Evolutionary conservation across 1,284 basidiomycete genomes (phyloP), one percentile per base, ranked within the genome.

Genomic region (Hypsizygus ulmarius): DNA sequence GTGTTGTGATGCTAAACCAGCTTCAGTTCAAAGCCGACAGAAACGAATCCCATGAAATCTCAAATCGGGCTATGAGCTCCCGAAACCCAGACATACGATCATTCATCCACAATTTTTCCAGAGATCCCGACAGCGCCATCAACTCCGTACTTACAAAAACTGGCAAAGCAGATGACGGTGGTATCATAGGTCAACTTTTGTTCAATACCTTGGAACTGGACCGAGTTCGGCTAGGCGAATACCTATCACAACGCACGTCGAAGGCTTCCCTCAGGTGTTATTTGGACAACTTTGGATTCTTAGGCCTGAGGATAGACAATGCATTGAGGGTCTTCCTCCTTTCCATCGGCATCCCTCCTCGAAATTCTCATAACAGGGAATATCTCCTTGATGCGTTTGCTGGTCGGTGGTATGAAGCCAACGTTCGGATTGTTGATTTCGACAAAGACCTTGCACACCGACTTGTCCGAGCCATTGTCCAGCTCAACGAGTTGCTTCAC

Each of bases 241-340:
- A 92, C 64, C 77, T 99, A 3, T 80, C 84, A 0, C 77, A 79
- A 54, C 77, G 82, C 54, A 73, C 82, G 28, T 87, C 89, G 47
- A 85, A 86, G 58, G 69, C 78, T 21, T 81, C 93, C 19, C 71
- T 97, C 45, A 86, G 84, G 58, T 81, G 87, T 6, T 99, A 89
- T 66, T 74, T 98, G 45, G 90, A 92, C 59, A 82, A 81, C 49
- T 97, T 98, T 69, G 84, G 89, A 12, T 90, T 97, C 60, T 71
- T 77, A 0, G 87, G 89, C 2, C 73, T 97, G 36, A 77, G 90
- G 51, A 82, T 98, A 54, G 94, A 98, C 69, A 85, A 87, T 49
- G 93, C 94, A 3, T 72, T 99, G 47, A 82, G 97, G 33, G 80
- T 88, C 41, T 93, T 98, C 70, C 69, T 98, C 47, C 79, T 93